Percentiles rank a stretch among this genome's conserved stretches.
These are phyloP conservation scores for Vigna nakashimae DNA, from an alignment of 306 rosid genomes.

Conservation along the genomic window DNA sequence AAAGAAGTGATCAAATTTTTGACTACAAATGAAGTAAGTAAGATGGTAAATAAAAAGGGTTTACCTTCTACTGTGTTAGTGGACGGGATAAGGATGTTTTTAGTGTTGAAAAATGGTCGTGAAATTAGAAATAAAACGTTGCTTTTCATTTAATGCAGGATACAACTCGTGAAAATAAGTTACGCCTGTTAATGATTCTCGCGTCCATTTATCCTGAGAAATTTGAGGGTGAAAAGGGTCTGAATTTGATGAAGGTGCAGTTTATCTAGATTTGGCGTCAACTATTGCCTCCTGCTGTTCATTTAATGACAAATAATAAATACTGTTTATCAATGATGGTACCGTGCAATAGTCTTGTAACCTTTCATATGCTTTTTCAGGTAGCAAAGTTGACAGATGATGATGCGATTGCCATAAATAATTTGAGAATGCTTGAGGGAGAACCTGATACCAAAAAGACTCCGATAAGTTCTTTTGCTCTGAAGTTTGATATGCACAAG, in stretches of 20 bases:
- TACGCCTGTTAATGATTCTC: constrained; percentile 92
- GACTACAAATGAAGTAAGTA: constrained; percentile 67
- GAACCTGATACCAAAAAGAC: constrained; percentile 69
- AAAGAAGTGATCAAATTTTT: constrained; percentile 88
- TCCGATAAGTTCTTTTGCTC: constrained; percentile 63
- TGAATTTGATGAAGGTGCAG: constrained; percentile 81
- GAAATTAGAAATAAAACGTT: constrained; percentile 24
- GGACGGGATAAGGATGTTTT: neutral
- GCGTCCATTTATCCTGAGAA: constrained; percentile 94
- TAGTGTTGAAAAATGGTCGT: constrained; percentile 14
- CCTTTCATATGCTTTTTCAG: constrained; percentile 55
- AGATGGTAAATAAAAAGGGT: constrained; percentile 28
- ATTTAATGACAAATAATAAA: constrained; percentile 18
- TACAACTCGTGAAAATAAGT: constrained; percentile 76
- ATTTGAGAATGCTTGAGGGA: constrained; percentile 77
- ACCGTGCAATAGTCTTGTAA: constrained; percentile 26
- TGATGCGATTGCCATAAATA: constrained; percentile 78
- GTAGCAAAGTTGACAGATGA: constrained; percentile 80
- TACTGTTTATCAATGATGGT: constrained; percentile 11
- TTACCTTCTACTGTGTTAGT: constrained; percentile 32
- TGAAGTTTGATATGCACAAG: constrained; percentile 90
- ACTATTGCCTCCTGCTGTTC: constrained; percentile 33
- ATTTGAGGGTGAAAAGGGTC: constrained; percentile 90
- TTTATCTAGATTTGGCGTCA: constrained; percentile 34
- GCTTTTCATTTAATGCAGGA: constrained; percentile 66